Evolutionary conservation across 1,284 basidiomycete species (phyloP), one percentile per base, ranked within the genome.

Genomic region (Amylostereum chailletii): DNA sequence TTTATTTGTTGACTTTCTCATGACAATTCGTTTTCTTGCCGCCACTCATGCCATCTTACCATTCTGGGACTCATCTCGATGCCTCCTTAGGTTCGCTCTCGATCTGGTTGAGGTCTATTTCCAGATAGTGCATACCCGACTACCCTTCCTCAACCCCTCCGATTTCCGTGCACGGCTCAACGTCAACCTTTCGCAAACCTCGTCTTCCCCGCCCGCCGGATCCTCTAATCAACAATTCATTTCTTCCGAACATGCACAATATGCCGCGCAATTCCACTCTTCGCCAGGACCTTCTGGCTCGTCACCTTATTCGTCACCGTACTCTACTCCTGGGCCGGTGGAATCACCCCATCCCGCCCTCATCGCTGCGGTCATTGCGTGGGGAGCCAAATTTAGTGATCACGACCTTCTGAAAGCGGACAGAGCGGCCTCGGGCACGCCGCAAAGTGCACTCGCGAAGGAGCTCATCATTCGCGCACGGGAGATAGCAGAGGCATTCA

Each of bases 361-460:
- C 11, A 75, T 95, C 37, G 92, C 93, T 3, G 86, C 87, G 1
- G 84, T 94, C n/a, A 72, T 96, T 44, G 90, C 92, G 0, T 94
- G 90, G 85, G 93, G 93, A 26, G 84, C 90, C 40, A 91, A 93
- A 59, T 95, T 95, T 64, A 89, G 88, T 7, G 90, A 94, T 58
- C 87, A 94, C 62, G 82, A 85, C 0, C 67, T 92, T 53, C 77
- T 95, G 43, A 72, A 83, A 4, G 77, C 81, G 31, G 93, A 95
- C 67, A 76, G 91, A 42, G 72, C 76, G 46, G 80, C 82, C 55
- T 83, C 82, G 49, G 69, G 70, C 39, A 79, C 83, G 9, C 49
- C 42, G 7, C 83, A 90, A 58, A 90, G 89, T 61, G 66, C 82
- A 30, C 71, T 96, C 6, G 86, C 87, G 4, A 87, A 85, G 65